Base-by-base conservation (phyloP, 768 basidiomycete genomes). In the Lepiota venenata region DNA sequence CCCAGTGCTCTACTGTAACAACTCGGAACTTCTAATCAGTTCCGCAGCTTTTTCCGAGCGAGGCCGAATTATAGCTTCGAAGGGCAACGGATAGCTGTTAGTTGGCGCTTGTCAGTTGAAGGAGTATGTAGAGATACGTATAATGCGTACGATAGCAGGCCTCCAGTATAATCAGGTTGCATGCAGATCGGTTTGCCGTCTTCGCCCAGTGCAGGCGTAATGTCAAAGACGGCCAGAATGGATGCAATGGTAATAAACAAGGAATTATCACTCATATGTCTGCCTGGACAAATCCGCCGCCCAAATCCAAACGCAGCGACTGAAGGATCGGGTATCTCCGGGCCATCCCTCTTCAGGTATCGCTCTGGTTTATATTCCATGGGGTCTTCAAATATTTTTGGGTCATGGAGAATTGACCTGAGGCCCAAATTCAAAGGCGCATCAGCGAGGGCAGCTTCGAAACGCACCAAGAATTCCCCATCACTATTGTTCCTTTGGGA, bases 401-500 rank as follows among this genome's bases (percentile, higher is more conserved):
- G 61, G 47, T 69, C 66, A 32, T 64, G 61, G 38, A 59, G 58
- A 6, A 69, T 55, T n/a, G 63, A 60, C 66, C 65, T 67, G 36
- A 35, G 1, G 20, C 5, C 10, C 37, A 5, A 1, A 12, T 20
- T 16, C 15, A 39, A 18, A 18, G 18, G 35, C 9, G 9, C 14
- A 27, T 32, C 9, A 32, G 32, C 8, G 8, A n/a, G 15, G 16
- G 21, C n/a, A 18, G n/a, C 22, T 21, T 32, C 22, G 3, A 15
- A n/a, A 52, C 32, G 48, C 25, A 65, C 69, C 69, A 67, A 48
- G 60, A 56, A 39, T 71, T 71, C 18, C 61, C 64, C 43, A 72
- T 55, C 22, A 71, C 61, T 9, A 69, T 64, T 2, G 70, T 68
- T 7, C 69, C 72, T 32, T 62, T 66, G 0, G 74, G 73, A n/a